Evolutionary conservation across 352 stramenopile species (phyloP), one percentile per base, ranked within the genome.

Genomic region (Vaucheria bursata): DNA sequence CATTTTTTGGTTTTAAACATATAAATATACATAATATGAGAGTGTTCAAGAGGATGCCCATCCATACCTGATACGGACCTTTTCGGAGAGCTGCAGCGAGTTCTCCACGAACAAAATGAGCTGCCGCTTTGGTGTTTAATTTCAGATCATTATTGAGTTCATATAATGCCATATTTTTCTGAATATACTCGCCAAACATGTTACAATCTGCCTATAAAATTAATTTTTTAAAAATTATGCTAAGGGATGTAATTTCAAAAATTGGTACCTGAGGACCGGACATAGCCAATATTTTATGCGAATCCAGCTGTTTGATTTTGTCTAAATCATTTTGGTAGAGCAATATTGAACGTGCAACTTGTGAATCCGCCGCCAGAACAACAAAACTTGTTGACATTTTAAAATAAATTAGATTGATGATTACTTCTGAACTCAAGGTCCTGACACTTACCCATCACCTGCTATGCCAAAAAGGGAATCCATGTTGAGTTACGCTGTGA

Each of bases 311-410:
- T 32, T 40, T 71, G 18, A 95, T 91, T 87, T 96, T 96, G 82
- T 96, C 91, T 84, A 94, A 88, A 74, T 95, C 89, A 75, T 92
- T 91, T 79, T 95, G 93, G 88, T 95, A 96, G 65, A 96, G 90
- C 67, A 96, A 85, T 78, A 96, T 95, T 35, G 90, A 95, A 76
- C 90, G 90, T 78, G 77, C 91, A 38, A 93, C 90, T 80, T 94
- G 94, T 75, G 88, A 89, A 86, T 96, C 91, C 12, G 91, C 91
- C 1, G 89, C 91, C 67, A 96, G 84, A 76, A 96, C 87, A 81
- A 95, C 91, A 83, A 95, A 96, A 79, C 79, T 84, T 39, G 18
- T 50, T 36, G 33, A 49, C 8, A 0, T 1, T 52, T 49, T 12
- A 29, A 68, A 71, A 33, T 4, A n/a, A 12, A 12, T n/a, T 0